Evolutionary conservation across 2,329 filamentous ascomycete species (phyloP), one percentile per base, ranked within the genome.

Genomic region (Tolypocladium sp.): DNA sequence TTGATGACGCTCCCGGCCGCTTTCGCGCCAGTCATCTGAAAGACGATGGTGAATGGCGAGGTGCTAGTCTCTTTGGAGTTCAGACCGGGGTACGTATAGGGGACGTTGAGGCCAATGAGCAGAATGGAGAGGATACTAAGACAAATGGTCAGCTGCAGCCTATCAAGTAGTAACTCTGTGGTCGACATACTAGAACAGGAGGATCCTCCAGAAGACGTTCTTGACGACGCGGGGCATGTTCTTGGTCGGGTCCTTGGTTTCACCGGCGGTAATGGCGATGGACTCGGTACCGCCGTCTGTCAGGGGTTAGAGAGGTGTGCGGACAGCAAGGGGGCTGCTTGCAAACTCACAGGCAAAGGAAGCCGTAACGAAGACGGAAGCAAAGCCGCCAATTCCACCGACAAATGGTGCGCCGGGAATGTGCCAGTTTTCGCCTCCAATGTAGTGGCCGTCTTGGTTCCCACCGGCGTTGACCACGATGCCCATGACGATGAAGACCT

Each of bases 251-350:
- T 87, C 78, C 63, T 81, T 83, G 2, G 85, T 87, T 69, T 88
- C 85, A 51, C 85, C 85, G 1, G 85, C 85, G 0, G 85, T 87
- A 59, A 88, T 84, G 56, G 83, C 84, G 55, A 88, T 86, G 40
- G 80, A 83, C 69, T 87, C 85, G 2, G 83, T 86, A 57, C 84
- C 85, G 40, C 71, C 71, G 40, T 73, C 71, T 73, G 38, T 51
- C 38, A 30, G 22, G 25, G 20, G 10, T 42, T 8, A 51, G 59
- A 33, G 4, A 40, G 25, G 56, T 46, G 37, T 38, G 46, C 25
- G 20, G 33, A 30, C 3, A 4, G 20, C 3, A 20, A 20, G 4
- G 33, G 25, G 15, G 33, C 22, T 0, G 22, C 5, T 20, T 51
- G 25, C 20, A 8, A 12, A 53, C 58, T 42, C 40, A 74, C 76